These are phyloP conservation scores for Phaeodactylum tricornutum DNA, from an alignment of 108 stramenopile species.

Conservation along the genomic window DNA sequence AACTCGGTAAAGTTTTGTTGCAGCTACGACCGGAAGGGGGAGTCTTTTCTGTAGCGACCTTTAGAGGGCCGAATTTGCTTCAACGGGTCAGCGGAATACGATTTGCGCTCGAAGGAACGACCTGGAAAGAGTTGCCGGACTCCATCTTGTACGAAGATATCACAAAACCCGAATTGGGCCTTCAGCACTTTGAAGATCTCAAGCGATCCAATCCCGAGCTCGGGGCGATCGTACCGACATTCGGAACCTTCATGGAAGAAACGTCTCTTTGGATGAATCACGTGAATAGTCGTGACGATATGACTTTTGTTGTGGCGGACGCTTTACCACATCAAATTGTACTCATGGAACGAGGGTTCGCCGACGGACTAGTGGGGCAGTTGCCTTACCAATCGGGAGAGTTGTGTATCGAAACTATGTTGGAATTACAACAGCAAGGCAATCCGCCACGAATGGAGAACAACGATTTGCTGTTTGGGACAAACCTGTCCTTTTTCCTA, in stretches of 20 bases:
- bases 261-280: constrained; percentile 7
- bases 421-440: not conserved
- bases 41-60: constrained; percentile 4
- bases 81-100: constrained; percentile 6
- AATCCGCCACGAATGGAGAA: too few species aligned
- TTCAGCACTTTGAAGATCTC: not conserved
- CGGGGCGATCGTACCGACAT: not conserved
- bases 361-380: constrained; percentile 26
- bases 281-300: constrained; percentile 4
- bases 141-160: too few species aligned
- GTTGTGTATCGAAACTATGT: not conserved
- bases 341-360: constrained; percentile 15
- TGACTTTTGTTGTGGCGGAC: constrained; percentile 10
- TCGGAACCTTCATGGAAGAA: constrained; percentile 4
- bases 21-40: constrained; percentile 20
- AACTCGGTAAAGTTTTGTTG: constrained; percentile 10
- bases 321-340: constrained; percentile 7
- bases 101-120: not conserved
- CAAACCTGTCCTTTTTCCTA: constrained; percentile 8
- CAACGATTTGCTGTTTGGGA: not conserved
- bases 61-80: constrained; percentile 9
- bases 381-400: constrained; percentile 21
- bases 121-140: too few species aligned
- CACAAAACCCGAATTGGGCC: too few species aligned
- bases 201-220: not conserved